A percentile compares a stretch with the other conserved stretches of the same genome.
Conservation (phyloP, 2,329 filamentous ascomycete genomes). For the Coniosporium tulheliwenetii region DNA sequence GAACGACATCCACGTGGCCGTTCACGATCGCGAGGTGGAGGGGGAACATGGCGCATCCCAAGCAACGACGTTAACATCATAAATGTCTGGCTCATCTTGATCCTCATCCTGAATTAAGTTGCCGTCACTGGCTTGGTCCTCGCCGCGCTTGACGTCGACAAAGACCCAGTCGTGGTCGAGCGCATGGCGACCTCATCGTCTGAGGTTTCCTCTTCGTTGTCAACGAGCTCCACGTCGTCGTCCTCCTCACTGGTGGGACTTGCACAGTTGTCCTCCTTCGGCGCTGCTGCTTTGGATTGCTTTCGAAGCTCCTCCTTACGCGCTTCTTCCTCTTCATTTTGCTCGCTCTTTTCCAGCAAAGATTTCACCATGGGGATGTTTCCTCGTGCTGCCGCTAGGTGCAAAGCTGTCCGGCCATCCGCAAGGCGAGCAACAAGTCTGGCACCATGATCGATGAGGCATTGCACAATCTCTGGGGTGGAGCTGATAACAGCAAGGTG, state of each 20-base stretch:
- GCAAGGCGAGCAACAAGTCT: conserved; percentile 59
- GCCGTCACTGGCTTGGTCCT: conserved; percentile 25
- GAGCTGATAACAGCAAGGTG: conserved; percentile 60
- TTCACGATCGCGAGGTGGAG: conserved; percentile 65
- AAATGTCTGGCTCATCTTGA: conserved; percentile 60
- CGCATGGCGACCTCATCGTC: conserved; percentile 17
- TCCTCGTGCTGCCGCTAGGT: conserved; percentile 61
- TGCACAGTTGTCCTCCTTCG: conserved; percentile 6
- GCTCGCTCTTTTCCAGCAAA: conserved; percentile 56
- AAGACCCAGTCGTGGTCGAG: conserved; percentile 50
- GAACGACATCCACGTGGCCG: conserved; percentile 54
- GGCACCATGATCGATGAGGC: conserved; percentile 55
- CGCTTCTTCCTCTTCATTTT: conserved; percentile 55
- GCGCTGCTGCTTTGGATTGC: conserved; percentile 19
- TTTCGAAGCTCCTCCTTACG: conserved; percentile 36
- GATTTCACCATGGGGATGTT: conserved; percentile 52
- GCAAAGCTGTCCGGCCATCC: conserved; percentile 69
- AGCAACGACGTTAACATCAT: conserved; percentile 60
- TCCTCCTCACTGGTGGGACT: conserved; percentile 12
- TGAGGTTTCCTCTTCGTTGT: conserved; percentile 27
- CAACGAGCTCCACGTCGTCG: conserved; percentile 27
- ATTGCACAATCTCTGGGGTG: conserved; percentile 53
- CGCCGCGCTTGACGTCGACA: conserved; percentile 47
- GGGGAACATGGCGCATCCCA: conserved; percentile 66
- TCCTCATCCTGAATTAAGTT: conserved; percentile 32